A percentile compares a stretch with the other conserved stretches of the same genome.
These are phyloP conservation scores for Nakazawaea holstii DNA, from an alignment of 805 yeast species.

Conservation along the genomic window DNA sequence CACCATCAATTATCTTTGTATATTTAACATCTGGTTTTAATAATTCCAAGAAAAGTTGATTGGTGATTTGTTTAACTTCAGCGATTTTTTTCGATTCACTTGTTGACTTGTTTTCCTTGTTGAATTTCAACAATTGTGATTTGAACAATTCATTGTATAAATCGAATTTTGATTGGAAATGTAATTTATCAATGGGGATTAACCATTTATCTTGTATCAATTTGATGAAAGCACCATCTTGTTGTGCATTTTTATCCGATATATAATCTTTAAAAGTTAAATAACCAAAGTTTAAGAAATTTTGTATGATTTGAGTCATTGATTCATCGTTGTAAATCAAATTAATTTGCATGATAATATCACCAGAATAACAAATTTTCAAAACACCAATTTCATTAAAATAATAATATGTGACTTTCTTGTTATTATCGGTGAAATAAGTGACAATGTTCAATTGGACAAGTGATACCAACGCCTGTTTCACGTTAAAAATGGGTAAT, in stretches of 20 bases:
- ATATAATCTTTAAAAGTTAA: slow-evolving; percentile 50
- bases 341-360: slow-evolving; percentile 53
- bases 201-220: slow-evolving; percentile 48
- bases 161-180: slow-evolving; percentile 26
- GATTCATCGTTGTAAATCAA: slow-evolving; percentile 33
- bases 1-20: slow-evolving; percentile 10
- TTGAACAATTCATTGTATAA: slow-evolving; percentile 30
- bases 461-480: slow-evolving; percentile 66
- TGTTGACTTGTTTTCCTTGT: slow-evolving; percentile 24
- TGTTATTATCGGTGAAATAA: slow-evolving; percentile 46
- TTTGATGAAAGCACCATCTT: slow-evolving; percentile 33
- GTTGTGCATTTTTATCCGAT: slow-evolving; percentile 19
- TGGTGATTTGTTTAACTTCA: slow-evolving; percentile 58
- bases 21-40: slow-evolving; percentile 17
- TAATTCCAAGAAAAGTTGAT: slow-evolving; percentile 27
- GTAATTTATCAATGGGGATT: slow-evolving; percentile 34
- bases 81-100: slow-evolving; percentile 52
- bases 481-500: slow-evolving; percentile 46
- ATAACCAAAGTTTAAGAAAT: slow-evolving; percentile 65
- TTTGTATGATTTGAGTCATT: slow-evolving; percentile 59
- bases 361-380: slow-evolving; percentile 69
- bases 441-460: slow-evolving; percentile 75
- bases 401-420: slow-evolving; percentile 41
- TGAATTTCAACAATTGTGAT: slow-evolving; percentile 27
- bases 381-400: slow-evolving; percentile 62